Evolutionary conservation across 1,139 yeast genomes (phyloP).

Genomic region (Saccharomyces hybrid): DNA sequence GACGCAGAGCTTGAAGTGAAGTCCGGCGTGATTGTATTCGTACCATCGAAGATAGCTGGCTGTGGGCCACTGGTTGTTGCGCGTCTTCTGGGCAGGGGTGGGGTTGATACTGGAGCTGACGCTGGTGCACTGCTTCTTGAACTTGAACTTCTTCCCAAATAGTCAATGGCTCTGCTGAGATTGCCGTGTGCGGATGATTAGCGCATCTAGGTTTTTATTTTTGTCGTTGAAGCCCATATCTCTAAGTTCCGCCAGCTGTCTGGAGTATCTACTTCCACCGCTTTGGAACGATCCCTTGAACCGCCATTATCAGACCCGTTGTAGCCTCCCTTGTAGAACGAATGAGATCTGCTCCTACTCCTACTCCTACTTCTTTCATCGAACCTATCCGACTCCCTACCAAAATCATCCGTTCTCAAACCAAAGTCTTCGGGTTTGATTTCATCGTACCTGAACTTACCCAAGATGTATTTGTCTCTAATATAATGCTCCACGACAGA

Average conservation of each 20-base stretch:
- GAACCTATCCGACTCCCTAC: conserved; percentile 1
- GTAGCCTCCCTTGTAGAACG: conserved; percentile 2
- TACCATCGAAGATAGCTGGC: conserved; percentile 30
- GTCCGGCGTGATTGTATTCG: conserved; percentile 6
- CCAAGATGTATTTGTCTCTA: conserved; percentile 49
- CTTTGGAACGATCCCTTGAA: conserved; percentile 1
- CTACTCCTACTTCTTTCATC: conserved; percentile 4
- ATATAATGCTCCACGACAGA: conserved; percentile 43
- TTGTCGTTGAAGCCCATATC: conserved; percentile 25
- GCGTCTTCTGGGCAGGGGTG: conserved; percentile 20
- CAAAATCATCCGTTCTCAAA: not conserved
- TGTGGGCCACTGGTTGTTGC: conserved; percentile 17
- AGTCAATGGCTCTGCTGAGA: conserved; percentile 26
- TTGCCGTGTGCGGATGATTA: conserved; percentile 29
- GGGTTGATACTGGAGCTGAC: conserved; percentile 14
- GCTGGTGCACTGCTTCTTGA: conserved; percentile 6
- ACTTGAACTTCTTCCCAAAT: conserved; percentile 13
- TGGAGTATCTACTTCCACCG: conserved; percentile 7
- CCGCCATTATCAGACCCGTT: conserved; percentile 6
- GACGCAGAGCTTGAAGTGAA: not conserved
- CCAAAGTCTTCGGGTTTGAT: conserved; percentile 23
- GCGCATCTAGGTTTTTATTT: conserved; percentile 31
- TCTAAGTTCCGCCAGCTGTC: conserved; percentile 21
- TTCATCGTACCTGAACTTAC: conserved; percentile 42
- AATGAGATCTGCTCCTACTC: conserved; percentile 8